phyloP scores from a whole-genome alignment of 352 stramenopile species.

The Phytophthora podocarpi region DNA sequence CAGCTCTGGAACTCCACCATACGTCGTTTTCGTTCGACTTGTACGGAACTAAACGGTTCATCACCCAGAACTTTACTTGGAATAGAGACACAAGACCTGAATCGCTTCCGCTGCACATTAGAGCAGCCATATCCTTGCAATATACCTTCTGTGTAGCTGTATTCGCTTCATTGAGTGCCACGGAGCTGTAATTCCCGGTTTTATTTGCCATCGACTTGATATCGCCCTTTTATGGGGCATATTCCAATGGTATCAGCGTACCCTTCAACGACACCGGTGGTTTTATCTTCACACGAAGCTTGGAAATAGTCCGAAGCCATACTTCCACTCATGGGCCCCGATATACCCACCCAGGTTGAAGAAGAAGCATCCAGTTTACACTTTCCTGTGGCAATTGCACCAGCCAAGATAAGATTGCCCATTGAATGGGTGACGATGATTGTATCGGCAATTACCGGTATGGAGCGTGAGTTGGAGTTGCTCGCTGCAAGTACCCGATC shows the following conservation, averaged over 20 bases:
- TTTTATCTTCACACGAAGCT: background rate
- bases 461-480: background rate
- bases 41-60: constrained; percentile 17
- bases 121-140: constrained; percentile 14
- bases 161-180: constrained; percentile 14
- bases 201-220: constrained; percentile 26
- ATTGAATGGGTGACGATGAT: constrained; percentile 23
- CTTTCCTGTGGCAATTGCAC: constrained; percentile 14
- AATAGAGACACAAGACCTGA: constrained; percentile 28
- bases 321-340: constrained; percentile 14
- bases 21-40: constrained; percentile 21
- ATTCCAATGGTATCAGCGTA: constrained; percentile 1
- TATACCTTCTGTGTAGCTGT: constrained; percentile 20
- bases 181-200: constrained; percentile 10
- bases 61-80: constrained; percentile 8
- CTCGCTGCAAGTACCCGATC: background rate
- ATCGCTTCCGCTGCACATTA: constrained; percentile 33
- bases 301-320: constrained; percentile 18
- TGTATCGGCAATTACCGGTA: constrained; percentile 5
- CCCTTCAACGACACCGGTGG: background rate
- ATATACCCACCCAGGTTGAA: constrained; percentile 29
- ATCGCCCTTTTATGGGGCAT: background rate
- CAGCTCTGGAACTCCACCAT: constrained; percentile 40
- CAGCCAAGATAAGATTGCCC: constrained; percentile 16
- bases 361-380: constrained; percentile 18